Conservation (phyloP, 164 flowering plant species). For the Aristolochia californica region DNA sequence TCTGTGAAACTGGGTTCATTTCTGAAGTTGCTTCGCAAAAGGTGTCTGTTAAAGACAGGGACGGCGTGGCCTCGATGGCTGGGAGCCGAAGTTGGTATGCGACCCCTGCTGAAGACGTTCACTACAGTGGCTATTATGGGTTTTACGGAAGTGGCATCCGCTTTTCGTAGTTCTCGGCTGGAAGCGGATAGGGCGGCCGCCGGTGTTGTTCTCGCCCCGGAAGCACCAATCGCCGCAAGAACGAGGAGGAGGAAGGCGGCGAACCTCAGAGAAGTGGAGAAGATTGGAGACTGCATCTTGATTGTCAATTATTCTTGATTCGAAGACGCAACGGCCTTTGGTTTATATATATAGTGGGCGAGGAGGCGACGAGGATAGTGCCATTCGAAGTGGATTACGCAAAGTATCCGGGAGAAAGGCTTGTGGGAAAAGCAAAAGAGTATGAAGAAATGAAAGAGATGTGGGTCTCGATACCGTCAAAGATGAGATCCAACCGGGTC, state of each 20-base stretch:
- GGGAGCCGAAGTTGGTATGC: constrained; percentile 18
- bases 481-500: no score
- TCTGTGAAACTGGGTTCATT: background rate
- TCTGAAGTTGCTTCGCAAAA: background rate
- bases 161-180: background rate
- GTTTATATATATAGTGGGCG: no score
- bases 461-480: no score
- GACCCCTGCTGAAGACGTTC: constrained; percentile 7
- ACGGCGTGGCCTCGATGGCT: constrained; percentile 18
- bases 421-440: no score
- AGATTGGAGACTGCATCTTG: no score
- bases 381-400: no score
- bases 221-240: background rate
- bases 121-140: background rate
- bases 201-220: constrained; percentile 3
- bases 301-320: no score
- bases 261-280: no score
- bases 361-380: no score
- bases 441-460: no score
- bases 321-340: no score
- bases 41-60: constrained; percentile 11
- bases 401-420: no score
- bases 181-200: background rate
- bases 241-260: constrained; percentile 2
- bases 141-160: background rate